These are phyloP conservation scores for Salvia rosmarinus DNA, from an alignment of 257 asterid genomes.

Conservation along the genomic window DNA sequence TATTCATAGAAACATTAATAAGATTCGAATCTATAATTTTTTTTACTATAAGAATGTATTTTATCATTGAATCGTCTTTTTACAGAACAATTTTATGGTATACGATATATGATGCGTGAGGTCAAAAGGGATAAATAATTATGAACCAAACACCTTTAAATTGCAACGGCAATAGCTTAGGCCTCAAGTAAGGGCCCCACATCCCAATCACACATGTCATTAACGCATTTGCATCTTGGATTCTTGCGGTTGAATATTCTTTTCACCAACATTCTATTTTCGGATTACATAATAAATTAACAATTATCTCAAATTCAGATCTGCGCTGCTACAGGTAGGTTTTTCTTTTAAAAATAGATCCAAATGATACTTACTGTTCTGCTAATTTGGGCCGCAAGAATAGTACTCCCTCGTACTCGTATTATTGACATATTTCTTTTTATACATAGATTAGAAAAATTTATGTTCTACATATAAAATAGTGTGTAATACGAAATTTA, in stretches of 20 bases:
- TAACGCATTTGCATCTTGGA: constrained; percentile 17
- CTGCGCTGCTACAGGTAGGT: background rate
- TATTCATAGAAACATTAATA: too few species aligned
- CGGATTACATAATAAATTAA: background rate
- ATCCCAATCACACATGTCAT: constrained; percentile 10
- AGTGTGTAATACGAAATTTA: too few species aligned
- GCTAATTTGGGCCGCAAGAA: background rate
- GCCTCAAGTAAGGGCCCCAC: constrained; percentile 33
- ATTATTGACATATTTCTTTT: too few species aligned
- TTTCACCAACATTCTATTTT: background rate
- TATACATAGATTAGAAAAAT: too few species aligned
- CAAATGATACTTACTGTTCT: background rate
- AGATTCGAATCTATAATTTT: too few species aligned
- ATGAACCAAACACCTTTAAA: background rate
- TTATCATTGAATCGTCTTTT: too few species aligned
- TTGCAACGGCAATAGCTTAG: constrained; percentile 20
- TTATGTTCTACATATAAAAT: too few species aligned
- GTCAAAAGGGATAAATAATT: background rate
- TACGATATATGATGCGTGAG: background rate
- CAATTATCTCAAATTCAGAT: background rate
- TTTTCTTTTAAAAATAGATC: too few species aligned
- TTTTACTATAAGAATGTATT: too few species aligned
- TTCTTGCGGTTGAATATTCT: background rate
- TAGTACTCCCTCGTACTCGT: too few species aligned
- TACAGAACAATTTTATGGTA: too few species aligned